Conservation (phyloP, 2,329 filamentous ascomycete species). For the Colletotrichum sp. region DNA sequence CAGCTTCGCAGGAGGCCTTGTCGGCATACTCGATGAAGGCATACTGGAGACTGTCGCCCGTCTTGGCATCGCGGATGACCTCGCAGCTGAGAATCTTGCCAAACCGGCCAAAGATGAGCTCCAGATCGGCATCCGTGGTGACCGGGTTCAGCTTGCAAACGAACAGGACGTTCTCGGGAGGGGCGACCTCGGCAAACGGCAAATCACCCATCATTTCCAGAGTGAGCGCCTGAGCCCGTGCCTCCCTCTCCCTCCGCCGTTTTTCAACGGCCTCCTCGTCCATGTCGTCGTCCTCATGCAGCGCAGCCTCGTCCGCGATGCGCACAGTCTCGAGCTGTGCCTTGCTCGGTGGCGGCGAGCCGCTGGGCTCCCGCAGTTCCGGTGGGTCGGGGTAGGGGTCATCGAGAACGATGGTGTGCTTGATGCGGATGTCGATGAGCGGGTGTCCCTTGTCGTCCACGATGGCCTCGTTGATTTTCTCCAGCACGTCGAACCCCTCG, state of each 20-base stretch:
- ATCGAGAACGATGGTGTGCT: conserved; percentile 90
- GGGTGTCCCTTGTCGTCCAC: conserved; percentile 86
- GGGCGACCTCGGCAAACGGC: conserved; percentile 96
- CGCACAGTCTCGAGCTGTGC: conserved; percentile 90
- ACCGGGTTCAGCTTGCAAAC: conserved; percentile 99
- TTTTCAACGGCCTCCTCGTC: conserved; percentile 85
- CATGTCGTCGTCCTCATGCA: conserved; percentile 71
- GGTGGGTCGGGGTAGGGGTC: conserved; percentile 88
- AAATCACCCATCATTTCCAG: conserved; percentile 98
- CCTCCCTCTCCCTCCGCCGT: conserved; percentile 84
- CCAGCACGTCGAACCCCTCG: conserved; percentile 91
- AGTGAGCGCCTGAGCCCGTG: conserved; percentile 90
- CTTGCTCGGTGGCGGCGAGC: conserved; percentile 81
- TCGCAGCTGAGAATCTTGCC: conserved; percentile 95
- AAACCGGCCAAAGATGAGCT: conserved; percentile 96
- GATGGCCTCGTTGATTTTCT: conserved; percentile 91
- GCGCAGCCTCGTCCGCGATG: conserved; percentile 85
- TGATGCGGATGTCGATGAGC: conserved; percentile 91
- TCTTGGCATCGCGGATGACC: conserved; percentile 92
- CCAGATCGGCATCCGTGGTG: conserved; percentile 90
- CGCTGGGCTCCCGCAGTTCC: conserved; percentile 76
- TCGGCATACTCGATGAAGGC: conserved; percentile 97
- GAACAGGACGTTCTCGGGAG: conserved; percentile 95
- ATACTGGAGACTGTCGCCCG: conserved; percentile 94
- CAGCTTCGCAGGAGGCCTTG: conserved; percentile 89